Percentiles rank a stretch among this genome's conserved stretches.
Conservation (phyloP, 1,284 basidiomycete genomes). For the Xerocomus nothofagi region DNA sequence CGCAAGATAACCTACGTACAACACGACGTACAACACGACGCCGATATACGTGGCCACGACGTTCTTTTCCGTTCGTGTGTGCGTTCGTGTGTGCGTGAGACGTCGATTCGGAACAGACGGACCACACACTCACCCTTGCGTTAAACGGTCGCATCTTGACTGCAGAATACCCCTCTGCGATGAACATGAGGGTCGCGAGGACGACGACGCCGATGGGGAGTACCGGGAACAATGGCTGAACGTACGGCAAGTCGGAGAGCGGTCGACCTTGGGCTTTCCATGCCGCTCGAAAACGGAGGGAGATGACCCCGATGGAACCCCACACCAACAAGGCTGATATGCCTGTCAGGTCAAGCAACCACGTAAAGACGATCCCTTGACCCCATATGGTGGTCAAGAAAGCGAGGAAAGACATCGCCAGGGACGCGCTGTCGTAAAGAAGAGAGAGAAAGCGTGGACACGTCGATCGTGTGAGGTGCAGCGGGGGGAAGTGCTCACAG, state of each 20-base stretch:
- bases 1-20: constrained; percentile 38
- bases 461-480: neutral
- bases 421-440: constrained; percentile 45
- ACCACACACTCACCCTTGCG: constrained; percentile 27
- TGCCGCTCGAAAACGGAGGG: constrained; percentile 50
- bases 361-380: constrained; percentile 52
- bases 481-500: constrained; percentile 38
- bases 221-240: constrained; percentile 49
- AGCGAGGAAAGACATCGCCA: constrained; percentile 47
- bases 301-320: constrained; percentile 56
- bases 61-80: no score
- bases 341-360: constrained; percentile 67
- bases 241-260: constrained; percentile 46
- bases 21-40: constrained; percentile 35
- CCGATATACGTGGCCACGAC: constrained; percentile 45
- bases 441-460: no score
- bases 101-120: neutral
- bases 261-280: constrained; percentile 42
- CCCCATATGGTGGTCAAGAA: constrained; percentile 60
- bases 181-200: constrained; percentile 48
- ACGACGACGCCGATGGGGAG: constrained; percentile 44
- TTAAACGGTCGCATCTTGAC: constrained; percentile 37
- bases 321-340: constrained; percentile 70
- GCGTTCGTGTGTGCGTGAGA: no score
- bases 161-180: constrained; percentile 51